These are phyloP conservation scores for Stagonosporopsis vannaccii DNA, from an alignment of 2,329 filamentous ascomycete species.

Conservation along the genomic window DNA sequence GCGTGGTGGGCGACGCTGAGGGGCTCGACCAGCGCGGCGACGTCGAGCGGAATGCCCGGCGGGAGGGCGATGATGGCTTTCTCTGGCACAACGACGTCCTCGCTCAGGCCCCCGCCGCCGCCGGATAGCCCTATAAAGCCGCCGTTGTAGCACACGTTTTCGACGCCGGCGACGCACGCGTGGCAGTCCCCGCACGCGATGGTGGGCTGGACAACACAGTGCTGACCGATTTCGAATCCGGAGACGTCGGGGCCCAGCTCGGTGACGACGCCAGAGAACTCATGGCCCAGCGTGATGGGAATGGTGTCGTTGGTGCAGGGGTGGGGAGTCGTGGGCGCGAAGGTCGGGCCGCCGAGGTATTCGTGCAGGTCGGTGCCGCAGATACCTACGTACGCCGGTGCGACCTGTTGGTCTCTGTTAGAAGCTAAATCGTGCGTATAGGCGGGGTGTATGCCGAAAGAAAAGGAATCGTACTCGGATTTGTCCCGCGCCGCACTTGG, in stretches of 20 bases:
- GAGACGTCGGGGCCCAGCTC: slow-evolving; percentile 63
- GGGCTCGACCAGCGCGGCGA: slow-evolving; percentile 68
- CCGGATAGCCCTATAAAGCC: slow-evolving; percentile 61
- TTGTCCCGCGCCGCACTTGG: slow-evolving; percentile 58
- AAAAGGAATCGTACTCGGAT: slow-evolving; percentile 48
- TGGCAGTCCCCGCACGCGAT: slow-evolving; percentile 65
- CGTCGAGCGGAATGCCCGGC: slow-evolving; percentile 59
- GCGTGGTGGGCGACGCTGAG: slow-evolving; percentile 71
- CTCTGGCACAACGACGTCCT: slow-evolving; percentile 61
- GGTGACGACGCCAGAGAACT: slow-evolving; percentile 67
- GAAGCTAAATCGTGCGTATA: too few relatives aligned
- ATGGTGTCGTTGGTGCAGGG: slow-evolving; percentile 64
- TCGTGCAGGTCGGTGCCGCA: slow-evolving; percentile 63
- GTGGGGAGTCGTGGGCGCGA: slow-evolving; percentile 62
- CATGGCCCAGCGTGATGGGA: slow-evolving; percentile 70
- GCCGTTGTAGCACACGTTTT: slow-evolving; percentile 66
- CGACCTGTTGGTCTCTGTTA: slow-evolving; percentile 39
- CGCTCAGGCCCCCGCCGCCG: slow-evolving; percentile 64
- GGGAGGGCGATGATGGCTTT: slow-evolving; percentile 60
- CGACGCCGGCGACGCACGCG: slow-evolving; percentile 60
- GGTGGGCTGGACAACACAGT: slow-evolving; percentile 66
- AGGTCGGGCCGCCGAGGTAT: slow-evolving; percentile 58
- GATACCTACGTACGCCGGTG: slow-evolving; percentile 60
- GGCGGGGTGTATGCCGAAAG: not conserved
- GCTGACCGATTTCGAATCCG: slow-evolving; percentile 60